A percentile compares a stretch with the other conserved stretches of the same genome.
These are phyloP conservation scores for Myxozyma lipomycoides DNA, from an alignment of 805 yeast genomes.

Conservation along the genomic window DNA sequence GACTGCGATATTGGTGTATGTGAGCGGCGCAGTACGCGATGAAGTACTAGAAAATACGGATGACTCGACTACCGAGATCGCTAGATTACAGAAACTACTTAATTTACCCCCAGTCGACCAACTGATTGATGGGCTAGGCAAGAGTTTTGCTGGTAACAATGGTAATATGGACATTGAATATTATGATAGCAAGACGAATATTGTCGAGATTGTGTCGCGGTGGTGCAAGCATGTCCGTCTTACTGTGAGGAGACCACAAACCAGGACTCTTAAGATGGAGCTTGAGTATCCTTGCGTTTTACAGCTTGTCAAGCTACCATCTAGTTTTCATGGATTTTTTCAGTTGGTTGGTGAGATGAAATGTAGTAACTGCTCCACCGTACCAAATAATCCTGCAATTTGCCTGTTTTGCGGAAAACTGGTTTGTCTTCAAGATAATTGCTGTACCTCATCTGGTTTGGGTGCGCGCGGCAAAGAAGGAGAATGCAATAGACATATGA, in stretches of 20 bases:
- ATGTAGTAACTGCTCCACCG: slow-evolving; percentile 38
- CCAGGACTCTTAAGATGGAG: slow-evolving; percentile 4
- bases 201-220: slow-evolving; percentile 14
- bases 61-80: slow-evolving; percentile 47
- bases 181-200: slow-evolving; percentile 3
- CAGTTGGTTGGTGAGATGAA: slow-evolving; percentile 42
- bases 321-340: slow-evolving; percentile 63
- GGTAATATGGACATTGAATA: background rate
- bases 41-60: slow-evolving; percentile 33
- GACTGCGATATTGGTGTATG: slow-evolving; percentile 53
- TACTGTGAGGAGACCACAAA: slow-evolving; percentile 15
- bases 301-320: slow-evolving; percentile 61
- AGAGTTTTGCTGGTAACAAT: background rate
- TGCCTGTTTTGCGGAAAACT: slow-evolving; percentile 78
- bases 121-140: slow-evolving; percentile 7
- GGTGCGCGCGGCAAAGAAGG: slow-evolving; percentile 28
- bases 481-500: slow-evolving; percentile 72
- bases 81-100: slow-evolving; percentile 50
- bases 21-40: slow-evolving; percentile 48
- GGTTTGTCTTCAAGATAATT: slow-evolving; percentile 59
- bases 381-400: slow-evolving; percentile 67
- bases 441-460: too few species aligned
- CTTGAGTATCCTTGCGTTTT: slow-evolving; percentile 57
- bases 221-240: slow-evolving; percentile 24
- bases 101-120: slow-evolving; percentile 37